Base-by-base conservation (phyloP, 1,139 yeast genomes). In the Blastobotrys persicus region DNA sequence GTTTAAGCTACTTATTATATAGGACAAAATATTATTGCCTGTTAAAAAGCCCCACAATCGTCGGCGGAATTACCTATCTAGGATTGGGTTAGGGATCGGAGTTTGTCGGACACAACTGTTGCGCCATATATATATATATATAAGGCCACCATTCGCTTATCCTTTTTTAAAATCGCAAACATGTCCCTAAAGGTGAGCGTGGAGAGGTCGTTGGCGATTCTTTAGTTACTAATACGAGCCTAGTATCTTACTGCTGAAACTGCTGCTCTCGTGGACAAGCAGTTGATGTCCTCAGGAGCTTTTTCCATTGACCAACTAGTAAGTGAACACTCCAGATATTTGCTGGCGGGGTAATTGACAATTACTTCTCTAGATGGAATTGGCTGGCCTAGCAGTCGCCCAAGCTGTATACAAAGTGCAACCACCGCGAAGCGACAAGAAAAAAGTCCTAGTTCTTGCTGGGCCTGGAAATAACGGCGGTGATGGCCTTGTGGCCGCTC, bases 401-500 rank as follows among this genome's bases (percentile, higher is more conserved):
- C 88, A 89, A 59, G 89, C 96, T 0, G 76, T 91, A 1, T 81
- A 78, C 61, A 76, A 75, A 50, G 75, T 82, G 34, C 86, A 74
- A 52, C 88, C 92, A 6, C 51, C 55, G 6, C 51, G 5, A 59
- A 66, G 23, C 47, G 65, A 32, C 54, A 67, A 47, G 65, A 72
- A 72, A 35, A 73, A 72, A 38, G 81, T 91, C 0, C 69, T 91
- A 44, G 78, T 92, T 2, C 72, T 91, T 5, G 88, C 84, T 5
- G 98, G 98, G 0, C 98, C 98, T 0, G 98, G 98, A 1, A 92
- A 92, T 62, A 92, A 92, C 62, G 98, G 91, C 2, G 98, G 98
- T 1, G 98, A 92, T 66, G 98, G 98, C 0, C 72, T 92, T 17
- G 98, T 92, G 2, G 95, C 96, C 20, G 96, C 98, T 2, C 77